Evolutionary conservation across 495 filamentous ascomycete genomes (phyloP).

Genomic region (Polyplosphaeria fusca): DNA sequence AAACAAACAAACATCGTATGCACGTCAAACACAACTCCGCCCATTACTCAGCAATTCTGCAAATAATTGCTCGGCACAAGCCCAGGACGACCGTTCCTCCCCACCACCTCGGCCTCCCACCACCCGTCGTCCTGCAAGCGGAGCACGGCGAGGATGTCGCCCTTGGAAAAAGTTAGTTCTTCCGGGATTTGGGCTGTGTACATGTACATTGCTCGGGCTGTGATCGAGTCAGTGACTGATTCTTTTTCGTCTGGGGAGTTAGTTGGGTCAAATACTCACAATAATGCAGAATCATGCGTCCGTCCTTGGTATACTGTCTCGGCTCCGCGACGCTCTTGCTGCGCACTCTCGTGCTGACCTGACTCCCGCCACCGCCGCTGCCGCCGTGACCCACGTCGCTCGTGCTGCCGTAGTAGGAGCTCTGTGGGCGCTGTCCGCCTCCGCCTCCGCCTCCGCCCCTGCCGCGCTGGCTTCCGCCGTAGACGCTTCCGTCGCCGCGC

Average conservation of each 20-base stretch:
- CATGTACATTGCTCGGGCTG: conserved; percentile 89
- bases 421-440: conserved; percentile 36
- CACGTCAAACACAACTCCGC: too few species aligned
- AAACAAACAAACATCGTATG: too few species aligned
- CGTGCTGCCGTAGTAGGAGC: conserved; percentile 7
- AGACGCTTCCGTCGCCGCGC: conserved; percentile 44
- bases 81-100: conserved; percentile 67
- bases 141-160: conserved; percentile 85
- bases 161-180: conserved; percentile 89
- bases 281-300: conserved; percentile 83
- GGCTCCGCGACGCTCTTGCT: conserved; percentile 78
- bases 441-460: conserved; percentile 22
- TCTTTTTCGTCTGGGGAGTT: not conserved
- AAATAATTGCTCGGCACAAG: conserved; percentile 97
- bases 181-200: conserved; percentile 93
- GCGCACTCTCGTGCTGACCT: conserved; percentile 56
- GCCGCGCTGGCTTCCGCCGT: conserved; percentile 40
- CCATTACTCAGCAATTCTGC: conserved; percentile 65
- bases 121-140: conserved; percentile 96
- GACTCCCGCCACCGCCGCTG: conserved; percentile 29
- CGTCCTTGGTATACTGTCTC: conserved; percentile 77
- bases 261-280: conserved; percentile 58
- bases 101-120: conserved; percentile 97
- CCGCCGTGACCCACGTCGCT: conserved; percentile 35
- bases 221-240: conserved; percentile 21